Base-by-base conservation (phyloP, 2,329 filamentous ascomycete species). In the Claviceps maximensis region DNA sequence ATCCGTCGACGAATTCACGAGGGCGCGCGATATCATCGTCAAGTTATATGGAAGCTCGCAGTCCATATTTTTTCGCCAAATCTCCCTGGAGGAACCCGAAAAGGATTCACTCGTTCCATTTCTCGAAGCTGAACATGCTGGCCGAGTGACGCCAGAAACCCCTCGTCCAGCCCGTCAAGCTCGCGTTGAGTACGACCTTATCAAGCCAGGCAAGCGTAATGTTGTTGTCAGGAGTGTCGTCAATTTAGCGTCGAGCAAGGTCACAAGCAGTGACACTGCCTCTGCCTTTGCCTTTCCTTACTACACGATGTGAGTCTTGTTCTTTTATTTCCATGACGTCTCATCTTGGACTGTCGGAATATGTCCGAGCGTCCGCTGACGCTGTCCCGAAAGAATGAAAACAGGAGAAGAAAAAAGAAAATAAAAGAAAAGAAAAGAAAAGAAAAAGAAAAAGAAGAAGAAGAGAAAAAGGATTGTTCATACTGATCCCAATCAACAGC, bases 81-180 rank as follows among this genome's bases (percentile, higher is more conserved):
- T 87, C 40, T 83, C 77, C 48, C 69, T 84, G 7, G 70, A 82
- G 44, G 82, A 86, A 58, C 82, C 82, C 1, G 69, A 73, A 29
- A 86, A 84, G 66, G 69, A 69, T 40, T 72, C 79, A 40, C 71
- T 83, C 8, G 62, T 82, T 7, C 73, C 73, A 1, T 86, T 82
- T 59, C 70, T 85, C 23, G 77, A 81, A 49, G 79, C 78, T 3
- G 82, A 86, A 61, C 76, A 83, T 57, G 70, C 68, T n/a, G 75
- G 76, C 3, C 63, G 66, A 21, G 62, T 74, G 12, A 66, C 75
- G 0, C 70, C 71, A 1, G 60, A 62, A 10, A 69, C 68, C 3
- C 68, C 68, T 48, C 68, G 73, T 21, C 66, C 76, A 8, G 67
- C 74, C 1, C 72, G 77, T 51, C 69, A 69, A 53, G 67, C 74